Evolutionary conservation across 495 filamentous ascomycete species (phyloP).

Genomic region (Neurospora sp.): DNA sequence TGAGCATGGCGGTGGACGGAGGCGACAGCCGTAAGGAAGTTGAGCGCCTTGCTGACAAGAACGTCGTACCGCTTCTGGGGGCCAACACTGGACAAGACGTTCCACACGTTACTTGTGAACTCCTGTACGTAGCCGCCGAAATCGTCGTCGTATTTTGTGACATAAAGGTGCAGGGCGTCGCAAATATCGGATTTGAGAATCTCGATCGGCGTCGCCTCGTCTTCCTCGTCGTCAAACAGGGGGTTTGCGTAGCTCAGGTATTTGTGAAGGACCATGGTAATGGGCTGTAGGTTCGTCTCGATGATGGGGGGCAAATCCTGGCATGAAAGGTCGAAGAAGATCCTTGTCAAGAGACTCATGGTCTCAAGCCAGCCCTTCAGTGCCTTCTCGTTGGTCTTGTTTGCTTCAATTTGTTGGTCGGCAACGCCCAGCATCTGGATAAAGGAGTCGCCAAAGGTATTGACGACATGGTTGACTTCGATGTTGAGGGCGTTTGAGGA

Average conservation of each 20-base stretch:
- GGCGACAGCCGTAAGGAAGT: conserved; percentile 87
- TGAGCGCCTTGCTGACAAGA: conserved; percentile 84
- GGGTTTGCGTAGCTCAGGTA: conserved; percentile 86
- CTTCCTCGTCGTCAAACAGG: conserved; percentile 69
- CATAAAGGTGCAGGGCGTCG: conserved; percentile 73
- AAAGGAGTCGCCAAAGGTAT: conserved; percentile 71
- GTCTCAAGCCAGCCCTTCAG: conserved; percentile 70
- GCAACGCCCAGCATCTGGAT: conserved; percentile 66
- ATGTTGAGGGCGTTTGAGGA: conserved; percentile 80
- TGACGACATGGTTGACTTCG: conserved; percentile 90
- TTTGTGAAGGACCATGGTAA: conserved; percentile 75
- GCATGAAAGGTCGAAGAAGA: conserved; percentile 91
- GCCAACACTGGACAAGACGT: conserved; percentile 73
- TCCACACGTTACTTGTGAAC: conserved; percentile 86
- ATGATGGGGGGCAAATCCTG: conserved; percentile 93
- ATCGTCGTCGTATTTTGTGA: conserved; percentile 88
- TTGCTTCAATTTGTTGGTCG: conserved; percentile 65
- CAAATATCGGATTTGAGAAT: conserved; percentile 86
- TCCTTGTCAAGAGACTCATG: conserved; percentile 74
- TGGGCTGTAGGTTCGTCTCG: conserved; percentile 66
- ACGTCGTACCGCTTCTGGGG: conserved; percentile 88
- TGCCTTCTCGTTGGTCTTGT: conserved; percentile 58
- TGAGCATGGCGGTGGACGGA: conserved; percentile 64
- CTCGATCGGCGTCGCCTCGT: conserved; percentile 75
- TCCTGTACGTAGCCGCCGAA: conserved; percentile 66